Base-by-base conservation (phyloP, 2,329 filamentous ascomycete genomes). In the Pestalotiopsis sp. region DNA sequence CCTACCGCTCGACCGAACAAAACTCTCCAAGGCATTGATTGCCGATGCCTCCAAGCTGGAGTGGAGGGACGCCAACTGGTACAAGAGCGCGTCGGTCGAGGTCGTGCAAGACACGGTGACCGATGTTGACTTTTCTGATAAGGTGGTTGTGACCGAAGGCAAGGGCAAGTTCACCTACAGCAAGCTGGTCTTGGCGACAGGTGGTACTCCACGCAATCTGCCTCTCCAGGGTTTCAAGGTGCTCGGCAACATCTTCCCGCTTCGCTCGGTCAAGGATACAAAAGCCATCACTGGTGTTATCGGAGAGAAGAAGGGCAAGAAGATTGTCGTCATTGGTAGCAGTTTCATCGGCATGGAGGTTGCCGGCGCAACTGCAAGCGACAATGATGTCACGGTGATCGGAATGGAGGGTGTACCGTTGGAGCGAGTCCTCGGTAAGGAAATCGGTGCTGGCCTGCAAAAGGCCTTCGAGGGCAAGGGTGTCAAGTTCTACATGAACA, bases 341-440 rank as follows among this genome's bases (percentile, higher is more conserved):
- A 97, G 94, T 0, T 99, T 99, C 81, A 99, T 99, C 76, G 96
- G 96, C 55, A 97, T 99, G 93, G 96, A 99, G 81, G 89, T 97
- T n/a, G 95, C 93, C 70, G 96, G 95, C 71, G 91, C 97, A 0
- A 91, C 92, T 0, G 82, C 88, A 59, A 92, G 92, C 74, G 92
- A 92, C 75, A 97, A 99, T 79, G 83, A 91, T 9, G 94, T 99
- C 17, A 92, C 92, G 7, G 90, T 98, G 55, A 85, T 99, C 25
- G 96, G 96, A 49, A 95, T 95, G 92, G 94, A 97, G 77, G 89
- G 89, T 69, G 90, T 90, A 13, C 95, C 96, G 0, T 87, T 98
- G 72, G 93, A 97, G 79, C 89, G 93, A 23, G 90, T 99, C 4
- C 92, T 99, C 79, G 96, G 96, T 66, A 86, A 88, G 68, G 81